A percentile compares a stretch with the other conserved stretches of the same genome.
Evolutionary conservation across 2,329 filamentous ascomycete genomes (phyloP).

Genomic region (Alternaria longipes): DNA sequence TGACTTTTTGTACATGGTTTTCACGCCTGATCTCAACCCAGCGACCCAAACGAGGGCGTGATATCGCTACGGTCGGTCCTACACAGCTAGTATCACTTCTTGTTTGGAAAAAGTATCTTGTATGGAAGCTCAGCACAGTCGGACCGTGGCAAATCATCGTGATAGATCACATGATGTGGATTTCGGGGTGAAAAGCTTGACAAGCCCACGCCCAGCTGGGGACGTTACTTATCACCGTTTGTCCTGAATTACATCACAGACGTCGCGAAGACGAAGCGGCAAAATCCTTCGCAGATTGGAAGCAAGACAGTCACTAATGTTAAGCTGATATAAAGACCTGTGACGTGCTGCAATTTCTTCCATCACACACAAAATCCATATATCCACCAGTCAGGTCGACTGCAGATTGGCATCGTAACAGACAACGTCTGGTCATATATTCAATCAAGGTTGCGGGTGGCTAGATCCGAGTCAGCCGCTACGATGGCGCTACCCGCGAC

Average conservation of each 20-base stretch:
- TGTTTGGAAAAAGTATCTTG: not conserved
- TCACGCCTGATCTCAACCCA: not conserved
- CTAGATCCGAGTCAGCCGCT: not conserved
- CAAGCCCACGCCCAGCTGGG: not conserved
- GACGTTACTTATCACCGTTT: not conserved
- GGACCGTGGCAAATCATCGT: not conserved
- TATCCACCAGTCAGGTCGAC: too few relatives aligned
- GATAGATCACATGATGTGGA: not conserved
- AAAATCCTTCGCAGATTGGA: not conserved
- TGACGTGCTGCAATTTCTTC: not conserved
- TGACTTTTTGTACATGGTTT: not conserved
- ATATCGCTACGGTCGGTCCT: not conserved
- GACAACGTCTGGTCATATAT: too few relatives aligned
- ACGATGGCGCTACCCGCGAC: not conserved
- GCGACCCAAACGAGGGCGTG: not conserved
- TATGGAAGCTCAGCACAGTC: not conserved
- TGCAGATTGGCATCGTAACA: too few relatives aligned
- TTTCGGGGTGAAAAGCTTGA: fast-evolving
- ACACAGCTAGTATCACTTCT: not conserved
- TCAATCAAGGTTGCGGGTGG: not conserved
- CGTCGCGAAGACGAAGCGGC: not conserved
- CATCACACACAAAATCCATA: not conserved
- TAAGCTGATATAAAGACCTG: not conserved
- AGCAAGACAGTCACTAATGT: not conserved
- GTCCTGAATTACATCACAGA: fast-evolving